Conservation (phyloP, 2,329 filamentous ascomycete species). For the Hymenoscyphus infarciens region DNA sequence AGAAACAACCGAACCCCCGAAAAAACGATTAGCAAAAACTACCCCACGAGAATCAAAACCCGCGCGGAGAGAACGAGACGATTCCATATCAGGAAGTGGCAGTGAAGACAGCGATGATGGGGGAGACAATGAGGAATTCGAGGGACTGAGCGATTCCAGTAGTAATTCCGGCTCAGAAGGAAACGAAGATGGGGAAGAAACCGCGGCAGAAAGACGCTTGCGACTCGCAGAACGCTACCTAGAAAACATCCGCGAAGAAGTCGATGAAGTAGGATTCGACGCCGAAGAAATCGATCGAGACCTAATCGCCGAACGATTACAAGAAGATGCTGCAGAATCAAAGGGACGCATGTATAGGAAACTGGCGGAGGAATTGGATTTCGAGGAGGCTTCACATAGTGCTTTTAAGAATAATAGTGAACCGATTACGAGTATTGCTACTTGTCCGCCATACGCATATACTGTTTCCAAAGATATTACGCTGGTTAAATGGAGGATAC, state of each 20-base stretch:
- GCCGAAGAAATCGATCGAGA: constrained; percentile 91
- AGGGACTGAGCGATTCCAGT: constrained; percentile 42
- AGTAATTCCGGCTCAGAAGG: constrained; percentile 61
- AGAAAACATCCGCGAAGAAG: constrained; percentile 80
- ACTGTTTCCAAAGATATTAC: constrained; percentile 82
- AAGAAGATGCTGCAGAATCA: constrained; percentile 87
- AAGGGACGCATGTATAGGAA: constrained; percentile 87
- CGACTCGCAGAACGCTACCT: constrained; percentile 89
- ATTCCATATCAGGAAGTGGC: constrained; percentile 83
- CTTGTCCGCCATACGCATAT: constrained; percentile 77
- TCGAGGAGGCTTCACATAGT: constrained; percentile 62
- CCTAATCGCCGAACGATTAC: constrained; percentile 81
- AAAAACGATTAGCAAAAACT: constrained; percentile 51
- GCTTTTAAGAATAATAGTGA: constrained; percentile 77
- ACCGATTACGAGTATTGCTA: constrained; percentile 74
- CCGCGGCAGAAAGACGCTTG: constrained; percentile 80
- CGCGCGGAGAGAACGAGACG: constrained; percentile 47
- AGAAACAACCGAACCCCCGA: constrained; percentile 50
- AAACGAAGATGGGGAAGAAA: constrained; percentile 64
- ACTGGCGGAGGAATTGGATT: constrained; percentile 70
- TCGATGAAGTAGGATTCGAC: constrained; percentile 84
- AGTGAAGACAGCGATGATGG: constrained; percentile 67
- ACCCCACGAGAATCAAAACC: constrained; percentile 37
- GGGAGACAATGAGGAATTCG: constrained; percentile 52
- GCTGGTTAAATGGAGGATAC: constrained; percentile 86